phyloP scores from a whole-genome alignment of 1,284 basidiomycete genomes.

The Vanrija sp. region DNA sequence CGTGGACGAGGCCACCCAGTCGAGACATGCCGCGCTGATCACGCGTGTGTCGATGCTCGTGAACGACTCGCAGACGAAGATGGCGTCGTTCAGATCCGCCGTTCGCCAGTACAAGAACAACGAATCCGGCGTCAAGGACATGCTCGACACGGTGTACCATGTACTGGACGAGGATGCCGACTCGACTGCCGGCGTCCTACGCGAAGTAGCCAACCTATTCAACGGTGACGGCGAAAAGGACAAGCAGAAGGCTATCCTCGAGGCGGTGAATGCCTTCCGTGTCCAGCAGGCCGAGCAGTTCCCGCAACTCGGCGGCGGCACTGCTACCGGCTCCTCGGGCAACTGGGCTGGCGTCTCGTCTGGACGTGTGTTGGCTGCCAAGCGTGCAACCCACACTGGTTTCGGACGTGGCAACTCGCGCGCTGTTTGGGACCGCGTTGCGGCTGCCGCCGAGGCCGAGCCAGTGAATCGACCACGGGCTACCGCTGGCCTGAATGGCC shows the following conservation, averaged over 20 bases:
- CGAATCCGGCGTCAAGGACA: slow-evolving; percentile 75
- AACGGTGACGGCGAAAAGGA: slow-evolving; percentile 65
- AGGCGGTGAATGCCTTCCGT: slow-evolving; percentile 77
- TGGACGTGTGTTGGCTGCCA: slow-evolving; percentile 76
- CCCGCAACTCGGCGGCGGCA: slow-evolving; percentile 60
- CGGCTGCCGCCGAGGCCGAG: slow-evolving; percentile 67
- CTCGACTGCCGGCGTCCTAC: slow-evolving; percentile 69
- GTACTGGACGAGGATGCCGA: slow-evolving; percentile 75
- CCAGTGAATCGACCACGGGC: slow-evolving; percentile 49
- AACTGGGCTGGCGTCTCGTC: slow-evolving; percentile 73
- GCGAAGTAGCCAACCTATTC: slow-evolving; percentile 72
- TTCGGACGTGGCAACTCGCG: slow-evolving; percentile 53
- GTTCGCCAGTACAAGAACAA: slow-evolving; percentile 72
- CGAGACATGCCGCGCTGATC: slow-evolving; percentile 65
- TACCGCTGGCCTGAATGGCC: slow-evolving; percentile 42
- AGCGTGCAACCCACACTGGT: slow-evolving; percentile 61
- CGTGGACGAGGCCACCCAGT: slow-evolving; percentile 42
- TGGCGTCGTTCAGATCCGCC: slow-evolving; percentile 72
- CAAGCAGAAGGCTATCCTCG: slow-evolving; percentile 69
- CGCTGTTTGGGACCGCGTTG: slow-evolving; percentile 81
- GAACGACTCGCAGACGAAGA: slow-evolving; percentile 65
- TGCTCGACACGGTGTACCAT: slow-evolving; percentile 82
- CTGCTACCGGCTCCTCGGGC: slow-evolving; percentile 54
- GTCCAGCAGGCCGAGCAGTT: slow-evolving; percentile 78
- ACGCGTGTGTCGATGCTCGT: slow-evolving; percentile 64